These are phyloP conservation scores for Tagetes patula DNA, from an alignment of 129 eudicot genomes.

Conservation along the genomic window DNA sequence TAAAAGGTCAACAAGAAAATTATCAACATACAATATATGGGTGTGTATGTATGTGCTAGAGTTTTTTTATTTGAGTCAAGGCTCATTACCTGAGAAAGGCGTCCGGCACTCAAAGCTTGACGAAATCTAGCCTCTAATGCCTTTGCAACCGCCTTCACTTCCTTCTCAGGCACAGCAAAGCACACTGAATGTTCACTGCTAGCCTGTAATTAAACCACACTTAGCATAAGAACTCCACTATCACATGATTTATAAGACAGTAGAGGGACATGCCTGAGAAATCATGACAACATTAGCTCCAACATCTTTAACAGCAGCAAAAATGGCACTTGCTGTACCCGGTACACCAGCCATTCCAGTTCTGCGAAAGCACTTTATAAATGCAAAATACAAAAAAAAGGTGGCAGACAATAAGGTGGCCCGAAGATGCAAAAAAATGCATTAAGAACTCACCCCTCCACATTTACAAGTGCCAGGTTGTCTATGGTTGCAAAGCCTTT, in stretches of 20 bases:
- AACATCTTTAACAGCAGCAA: slow-evolving; percentile 87
- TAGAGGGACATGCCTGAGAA: slow-evolving; percentile 64
- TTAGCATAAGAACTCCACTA: slow-evolving; percentile 9
- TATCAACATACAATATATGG: neutral
- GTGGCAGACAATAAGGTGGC: neutral
- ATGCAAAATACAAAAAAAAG: slow-evolving; percentile 15
- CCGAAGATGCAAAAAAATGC: slow-evolving; percentile 11
- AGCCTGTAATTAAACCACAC: slow-evolving; percentile 50
- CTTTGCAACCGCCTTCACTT: slow-evolving; percentile 86
- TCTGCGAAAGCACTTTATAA: slow-evolving; percentile 46
- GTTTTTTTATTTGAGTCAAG: slow-evolving; percentile 15
- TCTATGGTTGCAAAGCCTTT: slow-evolving; percentile 99
- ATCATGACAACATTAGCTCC: slow-evolving; percentile 99
- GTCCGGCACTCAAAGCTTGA: slow-evolving; percentile 90
- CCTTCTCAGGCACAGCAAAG: slow-evolving; percentile 97
- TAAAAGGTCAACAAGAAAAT: neutral
- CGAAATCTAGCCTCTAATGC: slow-evolving; percentile 88
- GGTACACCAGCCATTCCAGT: slow-evolving; percentile 99
- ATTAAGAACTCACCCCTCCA: slow-evolving; percentile 80
- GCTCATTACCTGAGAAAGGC: slow-evolving; percentile 84
- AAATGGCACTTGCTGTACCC: slow-evolving; percentile 97
- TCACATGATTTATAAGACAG: neutral
- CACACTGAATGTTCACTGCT: slow-evolving; percentile 99
- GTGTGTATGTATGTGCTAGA: neutral
- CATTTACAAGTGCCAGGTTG: slow-evolving; percentile 91